Evolutionary conservation across 176 grass and related monocot genomes (phyloP).

Genomic region (Phoenix dactylifera): DNA sequence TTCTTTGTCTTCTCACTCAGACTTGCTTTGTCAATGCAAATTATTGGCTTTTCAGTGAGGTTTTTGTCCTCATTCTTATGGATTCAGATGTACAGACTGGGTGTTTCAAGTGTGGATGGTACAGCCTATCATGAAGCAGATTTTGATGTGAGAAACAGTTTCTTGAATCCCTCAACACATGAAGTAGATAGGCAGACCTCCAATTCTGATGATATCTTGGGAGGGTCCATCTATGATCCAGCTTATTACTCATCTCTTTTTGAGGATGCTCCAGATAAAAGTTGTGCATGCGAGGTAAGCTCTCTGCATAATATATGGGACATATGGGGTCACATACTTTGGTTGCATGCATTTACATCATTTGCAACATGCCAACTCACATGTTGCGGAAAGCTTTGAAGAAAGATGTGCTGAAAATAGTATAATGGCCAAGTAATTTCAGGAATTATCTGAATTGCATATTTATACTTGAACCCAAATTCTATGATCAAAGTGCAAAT

Average conservation of each 20-base stretch:
- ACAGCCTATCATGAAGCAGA: slow-evolving; percentile 46
- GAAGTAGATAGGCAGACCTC: slow-evolving; percentile 62
- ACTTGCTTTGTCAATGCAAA: slow-evolving; percentile 95
- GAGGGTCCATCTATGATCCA: slow-evolving; percentile 90
- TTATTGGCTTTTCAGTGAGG: slow-evolving; percentile 92
- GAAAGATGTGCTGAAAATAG: too few species aligned
- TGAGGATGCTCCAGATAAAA: slow-evolving; percentile 61
- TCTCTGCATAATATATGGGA: neutral
- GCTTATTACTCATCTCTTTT: slow-evolving; percentile 93
- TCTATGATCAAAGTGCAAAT: too few species aligned
- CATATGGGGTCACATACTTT: too few species aligned
- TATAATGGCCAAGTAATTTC: too few species aligned
- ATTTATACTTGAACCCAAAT: too few species aligned
- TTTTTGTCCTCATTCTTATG: slow-evolving; percentile 96
- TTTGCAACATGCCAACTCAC: too few species aligned
- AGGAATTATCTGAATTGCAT: too few species aligned
- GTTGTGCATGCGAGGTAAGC: slow-evolving; percentile 59
- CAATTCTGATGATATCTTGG: slow-evolving; percentile 84
- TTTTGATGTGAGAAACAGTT: slow-evolving; percentile 71
- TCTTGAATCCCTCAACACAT: slow-evolving; percentile 56
- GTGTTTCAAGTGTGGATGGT: slow-evolving; percentile 34
- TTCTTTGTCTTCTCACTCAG: slow-evolving; percentile 77
- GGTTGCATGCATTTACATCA: too few species aligned
- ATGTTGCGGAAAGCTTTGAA: too few species aligned
- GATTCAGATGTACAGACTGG: slow-evolving; percentile 93